These are phyloP conservation scores for Takashimella koratensis DNA, from an alignment of 1,284 basidiomycete genomes.

Conservation along the genomic window DNA sequence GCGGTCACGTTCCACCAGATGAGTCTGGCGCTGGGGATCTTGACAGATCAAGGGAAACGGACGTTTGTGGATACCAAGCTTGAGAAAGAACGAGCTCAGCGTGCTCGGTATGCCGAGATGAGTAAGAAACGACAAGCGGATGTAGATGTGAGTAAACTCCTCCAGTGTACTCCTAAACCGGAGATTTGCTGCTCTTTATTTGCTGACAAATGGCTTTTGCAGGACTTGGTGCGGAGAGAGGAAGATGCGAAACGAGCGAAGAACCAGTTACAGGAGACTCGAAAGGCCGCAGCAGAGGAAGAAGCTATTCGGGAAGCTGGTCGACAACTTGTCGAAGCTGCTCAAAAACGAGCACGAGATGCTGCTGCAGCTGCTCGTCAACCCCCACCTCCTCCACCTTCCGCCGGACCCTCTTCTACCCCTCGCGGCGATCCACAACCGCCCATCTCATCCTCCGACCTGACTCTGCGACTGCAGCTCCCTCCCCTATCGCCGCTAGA, in stretches of 20 bases:
- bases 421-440: conserved; percentile 13
- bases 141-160: conserved; percentile 53
- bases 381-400: not conserved
- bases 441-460: conserved; percentile 37
- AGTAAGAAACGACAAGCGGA: conserved; percentile 74
- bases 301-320: conserved; percentile 77
- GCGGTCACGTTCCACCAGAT: conserved; percentile 84
- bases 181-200: not conserved
- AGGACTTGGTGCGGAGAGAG: conserved; percentile 80
- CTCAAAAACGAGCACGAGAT: conserved; percentile 20
- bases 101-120: conserved; percentile 67
- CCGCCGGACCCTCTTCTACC: not conserved
- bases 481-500: conserved; percentile 19
- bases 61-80: conserved; percentile 77
- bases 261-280: conserved; percentile 52
- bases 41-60: conserved; percentile 76
- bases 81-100: conserved; percentile 65
- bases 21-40: conserved; percentile 75
- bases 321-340: conserved; percentile 63
- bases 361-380: conserved; percentile 14
- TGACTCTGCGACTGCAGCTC: conserved; percentile 42
- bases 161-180: not conserved
- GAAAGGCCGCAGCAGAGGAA: conserved; percentile 55
- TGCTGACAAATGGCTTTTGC: conserved; percentile 2
- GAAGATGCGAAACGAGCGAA: conserved; percentile 70